Conservation (phyloP, 495 filamentous ascomycete species). For the Podospora fimiseda region DNA sequence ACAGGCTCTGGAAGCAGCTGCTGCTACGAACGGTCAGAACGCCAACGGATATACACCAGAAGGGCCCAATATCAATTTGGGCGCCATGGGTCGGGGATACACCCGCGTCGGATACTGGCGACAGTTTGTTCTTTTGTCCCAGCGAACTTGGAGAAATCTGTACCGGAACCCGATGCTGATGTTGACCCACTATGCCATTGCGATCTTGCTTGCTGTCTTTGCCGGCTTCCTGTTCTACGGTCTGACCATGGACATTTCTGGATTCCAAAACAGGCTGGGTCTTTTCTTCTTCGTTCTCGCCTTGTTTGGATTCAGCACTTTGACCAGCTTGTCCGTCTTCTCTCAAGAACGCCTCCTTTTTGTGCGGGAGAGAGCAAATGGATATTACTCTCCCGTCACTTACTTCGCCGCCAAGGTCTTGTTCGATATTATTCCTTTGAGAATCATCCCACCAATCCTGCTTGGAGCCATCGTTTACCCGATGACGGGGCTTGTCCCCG, state of each 20-base stretch:
- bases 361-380: conserved; percentile 90
- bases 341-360: conserved; percentile 87
- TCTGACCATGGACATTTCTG: conserved; percentile 87
- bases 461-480: conserved; percentile 97
- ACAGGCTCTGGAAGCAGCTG: conserved; percentile 51
- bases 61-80: conserved; percentile 32
- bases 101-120: conserved; percentile 66
- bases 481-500: conserved; percentile 87
- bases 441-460: conserved; percentile 90
- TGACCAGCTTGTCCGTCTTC: conserved; percentile 91
- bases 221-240: conserved; percentile 96
- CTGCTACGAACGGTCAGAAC: conserved; percentile 60
- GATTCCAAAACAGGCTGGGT: conserved; percentile 97
- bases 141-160: conserved; percentile 92
- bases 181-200: conserved; percentile 98
- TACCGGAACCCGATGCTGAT: conserved; percentile 98
- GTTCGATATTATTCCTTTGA: conserved; percentile 90
- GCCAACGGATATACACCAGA: conserved; percentile 53
- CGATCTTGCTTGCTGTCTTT: conserved; percentile 88
- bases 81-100: conserved; percentile 68
- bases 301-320: conserved; percentile 91
- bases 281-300: conserved; percentile 97
- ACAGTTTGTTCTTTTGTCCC: conserved; percentile 85
- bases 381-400: conserved; percentile 95
- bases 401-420: conserved; percentile 93